Base-by-base conservation (phyloP, 1,139 yeast species). In the Geotrichum cucujoidarum region DNA sequence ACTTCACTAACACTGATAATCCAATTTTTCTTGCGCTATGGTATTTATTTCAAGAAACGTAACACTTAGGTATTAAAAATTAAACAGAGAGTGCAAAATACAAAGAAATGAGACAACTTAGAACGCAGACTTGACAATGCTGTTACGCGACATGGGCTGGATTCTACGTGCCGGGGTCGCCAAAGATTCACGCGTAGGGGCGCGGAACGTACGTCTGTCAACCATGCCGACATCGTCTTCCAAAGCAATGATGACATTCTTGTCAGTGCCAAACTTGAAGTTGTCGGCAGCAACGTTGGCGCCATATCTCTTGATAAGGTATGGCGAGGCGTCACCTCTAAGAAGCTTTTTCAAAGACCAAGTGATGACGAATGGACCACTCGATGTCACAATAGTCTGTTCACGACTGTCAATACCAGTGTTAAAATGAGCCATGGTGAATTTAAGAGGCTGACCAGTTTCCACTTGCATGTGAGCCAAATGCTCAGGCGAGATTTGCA, bases 321-420 rank as follows among this genome's bases (percentile, higher is more conserved):
- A 85, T 8, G 84, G 76, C 35, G 76, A 76, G 27, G 68, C 66
- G 51, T 75, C 78, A 48, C 81, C 80, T 43, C 70, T 65, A 45
- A 83, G 63, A 10, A 82, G 71, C 59, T 79, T 78, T 55, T 71
- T 73, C 59, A 89, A 63, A n/a, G 83, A 78, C 95, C 96, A 88
- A 1, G 85, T 74, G 30, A 89, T 76, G 27, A 88, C 83, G 64
- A 79, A 89, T 13, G 89, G 89, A 1, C 95, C 95, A 1, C 82
- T 72, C 10, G 92, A 80, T 1, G 95, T 77, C 24, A 87, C 80
- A 49, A 88, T 83, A 1, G 81, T 73, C 31, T 84, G 81, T 59
- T 87, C 95, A 53, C 74, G 77, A 31, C 77, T 63, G 45, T 76
- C 74, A 14, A 77, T 49, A 43, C 89, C 89, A 25, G 83, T 74